Base-by-base conservation (phyloP, 2,329 filamentous ascomycete species). In the Aureobasidium sp. region DNA sequence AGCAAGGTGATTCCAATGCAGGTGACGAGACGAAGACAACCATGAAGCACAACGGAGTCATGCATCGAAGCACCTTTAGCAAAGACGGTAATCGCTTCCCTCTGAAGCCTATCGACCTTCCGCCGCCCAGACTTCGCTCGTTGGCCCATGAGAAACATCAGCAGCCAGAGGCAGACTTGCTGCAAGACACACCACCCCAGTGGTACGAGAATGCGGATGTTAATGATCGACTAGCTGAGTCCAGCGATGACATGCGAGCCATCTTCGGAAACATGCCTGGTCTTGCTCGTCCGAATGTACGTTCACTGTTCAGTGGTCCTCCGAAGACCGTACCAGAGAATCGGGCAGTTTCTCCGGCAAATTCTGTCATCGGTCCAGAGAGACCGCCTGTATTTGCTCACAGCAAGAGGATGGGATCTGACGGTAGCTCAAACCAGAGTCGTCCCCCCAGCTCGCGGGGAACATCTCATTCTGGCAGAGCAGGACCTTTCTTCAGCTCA, bases 251-350 rank as follows among this genome's bases (percentile, higher is more conserved):
- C 29, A 47, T 64, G n/a, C 63, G 61, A 36, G 71, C 72, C 30
- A 45, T 71, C 15, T 65, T 66, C 25, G 66, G 67, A 13, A 68
- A 67, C 8, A 65, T 69, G 39, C 68, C 69, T 4, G 65, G 65
- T 5, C 49, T 68, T 16, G 45, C 25, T 29, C 44, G 61, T 10
- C 44, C 52, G 11, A 47, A n/a, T 30, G 42, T 52, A 39, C 61
- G 61, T 11, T 42, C 53, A 16, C 30, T 47, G 9, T 59, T 50
- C 39, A 44, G 67, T 9, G 66, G 68, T 25, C 70, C 69, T 41
- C 70, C 70, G 8, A 72, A 71, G 59, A 69, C 67, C 47, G 70
- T 72, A 15, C 70, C 70, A 13, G 70, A 72, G 62, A 67, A 71
- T 59, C 70, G 71, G 50, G 70, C 71, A 39, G 67, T 71, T n/a